Evolutionary conservation across 2,329 filamentous ascomycete species (phyloP).

Genomic region (Monilinia fructicola): DNA sequence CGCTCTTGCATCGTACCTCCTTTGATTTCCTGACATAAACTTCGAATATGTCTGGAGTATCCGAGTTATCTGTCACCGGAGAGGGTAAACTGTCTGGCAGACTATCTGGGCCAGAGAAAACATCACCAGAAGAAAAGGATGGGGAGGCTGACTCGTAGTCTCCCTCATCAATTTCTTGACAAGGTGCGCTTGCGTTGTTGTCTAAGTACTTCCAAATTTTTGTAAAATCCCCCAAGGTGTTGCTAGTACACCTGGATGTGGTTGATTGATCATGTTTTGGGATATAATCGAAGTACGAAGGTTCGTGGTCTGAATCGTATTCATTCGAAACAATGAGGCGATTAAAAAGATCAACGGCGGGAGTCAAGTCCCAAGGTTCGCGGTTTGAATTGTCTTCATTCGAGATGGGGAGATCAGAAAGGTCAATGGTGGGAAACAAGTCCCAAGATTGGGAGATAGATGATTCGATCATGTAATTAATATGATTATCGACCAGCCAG

Average conservation of each 20-base stretch:
- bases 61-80: constrained; percentile 11
- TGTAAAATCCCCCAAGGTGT: constrained; percentile 16
- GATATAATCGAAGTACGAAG: neutral
- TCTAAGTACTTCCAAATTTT: constrained; percentile 14
- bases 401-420: neutral
- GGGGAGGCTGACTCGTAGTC: constrained; percentile 10
- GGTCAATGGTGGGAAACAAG: constrained; percentile 23
- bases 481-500: neutral
- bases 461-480: constrained; percentile 16
- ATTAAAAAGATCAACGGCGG: constrained; percentile 24
- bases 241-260: neutral
- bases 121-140: constrained; percentile 7
- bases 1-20: constrained; percentile 24
- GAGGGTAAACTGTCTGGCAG: neutral
- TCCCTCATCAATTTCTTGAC: neutral
- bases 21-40: constrained; percentile 16
- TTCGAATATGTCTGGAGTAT: neutral
- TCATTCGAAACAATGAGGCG: constrained; percentile 1
- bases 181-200: neutral
- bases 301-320: neutral
- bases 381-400: neutral
- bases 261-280: neutral
- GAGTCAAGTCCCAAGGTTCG: constrained; percentile 18
- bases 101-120: neutral
- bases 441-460: constrained; percentile 20